phyloP scores from a whole-genome alignment of 257 asterid species.

The Nicotiana paniculata region DNA sequence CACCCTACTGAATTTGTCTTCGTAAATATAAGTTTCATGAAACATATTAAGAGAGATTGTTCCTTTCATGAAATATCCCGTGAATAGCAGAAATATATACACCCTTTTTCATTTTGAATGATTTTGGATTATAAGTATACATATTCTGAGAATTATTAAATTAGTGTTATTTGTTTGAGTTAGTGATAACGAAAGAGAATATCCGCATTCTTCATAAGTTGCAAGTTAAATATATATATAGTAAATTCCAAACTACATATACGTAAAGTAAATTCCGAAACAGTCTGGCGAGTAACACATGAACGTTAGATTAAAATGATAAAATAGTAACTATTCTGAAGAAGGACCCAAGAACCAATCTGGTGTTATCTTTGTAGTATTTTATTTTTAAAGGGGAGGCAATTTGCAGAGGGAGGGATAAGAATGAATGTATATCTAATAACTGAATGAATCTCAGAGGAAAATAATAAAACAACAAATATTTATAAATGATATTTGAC shows the following conservation, averaged over 20 bases:
- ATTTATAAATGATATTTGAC: neutral
- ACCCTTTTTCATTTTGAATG: neutral
- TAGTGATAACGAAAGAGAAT: neutral
- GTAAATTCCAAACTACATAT: no score
- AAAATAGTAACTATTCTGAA: neutral
- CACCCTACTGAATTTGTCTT: neutral
- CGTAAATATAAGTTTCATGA: neutral
- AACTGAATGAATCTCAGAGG: constrained; percentile 2
- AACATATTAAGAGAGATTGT: neutral
- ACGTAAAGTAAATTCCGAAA: neutral
- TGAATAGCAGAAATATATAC: neutral
- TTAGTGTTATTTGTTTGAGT: no score
- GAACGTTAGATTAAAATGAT: no score
- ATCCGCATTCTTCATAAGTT: neutral
- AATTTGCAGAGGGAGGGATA: constrained; percentile 1
- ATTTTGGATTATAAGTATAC: neutral
- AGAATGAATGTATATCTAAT: neutral
- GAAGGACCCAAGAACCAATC: neutral
- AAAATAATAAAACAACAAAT: neutral
- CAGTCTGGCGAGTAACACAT: neutral
- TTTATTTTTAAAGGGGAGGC: neutral
- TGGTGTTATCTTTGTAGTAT: neutral
- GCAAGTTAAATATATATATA: neutral
- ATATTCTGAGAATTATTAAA: neutral
- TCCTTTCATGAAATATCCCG: neutral